Evolutionary conservation across 192 early-diverging fungal species (phyloP).

Genomic region (Coemansia asiatica): DNA sequence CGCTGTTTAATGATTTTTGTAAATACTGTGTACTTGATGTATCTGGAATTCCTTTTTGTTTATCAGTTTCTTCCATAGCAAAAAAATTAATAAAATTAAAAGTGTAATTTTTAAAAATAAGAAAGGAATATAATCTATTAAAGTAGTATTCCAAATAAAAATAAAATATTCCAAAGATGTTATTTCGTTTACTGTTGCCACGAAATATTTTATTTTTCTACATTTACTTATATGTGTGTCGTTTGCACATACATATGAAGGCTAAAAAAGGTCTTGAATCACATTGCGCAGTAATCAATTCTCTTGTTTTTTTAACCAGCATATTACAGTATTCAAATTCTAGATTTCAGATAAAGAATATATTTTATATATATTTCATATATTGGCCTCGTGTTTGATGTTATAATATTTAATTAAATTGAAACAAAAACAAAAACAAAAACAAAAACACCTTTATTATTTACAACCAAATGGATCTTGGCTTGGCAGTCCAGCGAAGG

Average conservation of each 20-base stretch:
- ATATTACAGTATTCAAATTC: too few relatives aligned
- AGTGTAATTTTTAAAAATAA: not conserved
- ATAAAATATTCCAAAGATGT: not conserved
- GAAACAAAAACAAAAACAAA: slow-evolving; percentile 3
- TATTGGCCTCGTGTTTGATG: not conserved
- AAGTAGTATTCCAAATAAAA: not conserved
- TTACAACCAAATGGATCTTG: slow-evolving; percentile 49
- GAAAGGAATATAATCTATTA: too few relatives aligned
- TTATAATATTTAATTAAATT: too few relatives aligned
- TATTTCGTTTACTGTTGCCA: not conserved
- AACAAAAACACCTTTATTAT: slow-evolving; percentile 8
- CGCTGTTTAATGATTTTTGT: not conserved
- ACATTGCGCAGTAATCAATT: slow-evolving; percentile 1
- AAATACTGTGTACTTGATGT: not conserved
- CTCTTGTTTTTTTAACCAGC: too few relatives aligned
- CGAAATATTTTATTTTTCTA: not conserved
- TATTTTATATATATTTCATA: slow-evolving; percentile 7
- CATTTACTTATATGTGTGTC: not conserved
- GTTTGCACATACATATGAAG: not conserved
- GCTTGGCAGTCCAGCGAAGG: slow-evolving; percentile 53
- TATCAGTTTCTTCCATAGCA: not conserved
- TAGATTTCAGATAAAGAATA: too few relatives aligned
- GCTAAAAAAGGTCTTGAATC: not conserved
- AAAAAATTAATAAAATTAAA: not conserved
- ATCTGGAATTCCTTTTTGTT: not conserved